A percentile compares a stretch with the other conserved stretches of the same genome.
These are phyloP conservation scores for Globisporangium megalacanthum DNA, from an alignment of 352 stramenopile genomes.

Conservation along the genomic window DNA sequence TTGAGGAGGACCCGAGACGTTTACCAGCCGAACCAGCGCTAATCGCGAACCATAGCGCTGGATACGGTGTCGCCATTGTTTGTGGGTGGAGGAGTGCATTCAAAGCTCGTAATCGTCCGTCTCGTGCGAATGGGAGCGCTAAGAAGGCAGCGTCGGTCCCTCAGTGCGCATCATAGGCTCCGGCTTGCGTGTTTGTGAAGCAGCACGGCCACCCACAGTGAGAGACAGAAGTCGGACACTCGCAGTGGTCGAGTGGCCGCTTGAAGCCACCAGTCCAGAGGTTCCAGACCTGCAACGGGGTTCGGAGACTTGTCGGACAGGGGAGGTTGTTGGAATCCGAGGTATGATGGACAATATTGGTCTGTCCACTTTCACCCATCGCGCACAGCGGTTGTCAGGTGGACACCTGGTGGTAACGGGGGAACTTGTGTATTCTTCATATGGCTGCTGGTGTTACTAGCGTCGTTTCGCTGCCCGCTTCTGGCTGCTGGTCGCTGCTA, in stretches of 20 bases:
- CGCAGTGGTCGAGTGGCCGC: conserved; percentile 24
- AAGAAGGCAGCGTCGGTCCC: conserved; percentile 40
- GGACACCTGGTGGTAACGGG: not conserved
- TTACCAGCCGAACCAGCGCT: conserved; percentile 45
- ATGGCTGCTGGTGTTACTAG: too few relatives aligned
- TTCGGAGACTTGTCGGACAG: too few relatives aligned
- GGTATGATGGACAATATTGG: conserved; percentile 1
- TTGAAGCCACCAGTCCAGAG: conserved; percentile 38
- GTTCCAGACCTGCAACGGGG: too few relatives aligned
- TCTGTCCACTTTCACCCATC: not conserved
- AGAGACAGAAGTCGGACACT: conserved; percentile 65
- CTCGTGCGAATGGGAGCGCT: conserved; percentile 55
- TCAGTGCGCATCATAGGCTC: conserved; percentile 4
- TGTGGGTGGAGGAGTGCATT: conserved; percentile 28
- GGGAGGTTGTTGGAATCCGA: too few relatives aligned
- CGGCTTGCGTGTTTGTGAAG: conserved; percentile 10
- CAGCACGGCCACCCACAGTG: conserved; percentile 41
- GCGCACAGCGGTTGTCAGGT: not conserved
- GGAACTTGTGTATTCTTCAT: too few relatives aligned
- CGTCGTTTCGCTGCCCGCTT: too few relatives aligned
- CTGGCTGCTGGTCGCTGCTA: too few relatives aligned
- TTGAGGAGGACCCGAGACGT: not conserved
- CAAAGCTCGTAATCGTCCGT: conserved; percentile 51
- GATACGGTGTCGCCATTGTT: too few relatives aligned
- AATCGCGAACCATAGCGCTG: conserved; percentile 32